Evolutionary conservation across 352 stramenopile species (phyloP).

Genomic region (Globisporangium abappressorium): DNA sequence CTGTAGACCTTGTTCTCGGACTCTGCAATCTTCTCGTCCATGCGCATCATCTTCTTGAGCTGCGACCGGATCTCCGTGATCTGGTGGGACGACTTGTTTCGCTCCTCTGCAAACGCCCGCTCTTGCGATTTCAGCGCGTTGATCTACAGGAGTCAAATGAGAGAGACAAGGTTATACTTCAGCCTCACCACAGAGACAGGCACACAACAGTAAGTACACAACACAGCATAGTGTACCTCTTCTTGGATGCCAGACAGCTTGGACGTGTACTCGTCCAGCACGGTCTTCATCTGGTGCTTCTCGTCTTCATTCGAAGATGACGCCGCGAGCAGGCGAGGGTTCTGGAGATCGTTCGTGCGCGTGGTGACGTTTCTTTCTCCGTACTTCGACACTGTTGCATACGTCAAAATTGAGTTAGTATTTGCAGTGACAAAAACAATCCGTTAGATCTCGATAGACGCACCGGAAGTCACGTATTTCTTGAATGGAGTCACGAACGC

Average conservation of each 20-base stretch:
- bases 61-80: constrained; percentile 71
- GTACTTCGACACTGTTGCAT: constrained; percentile 69
- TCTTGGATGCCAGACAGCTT: constrained; percentile 47
- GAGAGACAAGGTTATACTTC: not conserved
- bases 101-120: constrained; percentile 51
- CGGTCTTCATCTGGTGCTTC: constrained; percentile 54
- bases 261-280: constrained; percentile 38
- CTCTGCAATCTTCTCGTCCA: constrained; percentile 75
- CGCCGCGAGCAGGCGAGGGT: constrained; percentile 57
- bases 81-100: constrained; percentile 49
- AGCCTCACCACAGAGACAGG: not conserved
- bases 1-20: constrained; percentile 68
- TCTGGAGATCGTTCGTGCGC: constrained; percentile 76
- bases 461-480: constrained; percentile 83
- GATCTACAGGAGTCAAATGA: constrained; percentile 30
- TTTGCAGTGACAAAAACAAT: not conserved
- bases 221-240: constrained; percentile 32
- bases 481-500: constrained; percentile 83
- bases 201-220: not conserved
- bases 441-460: not conserved
- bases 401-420: not conserved
- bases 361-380: constrained; percentile 82
- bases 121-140: constrained; percentile 63
- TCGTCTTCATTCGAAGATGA: constrained; percentile 81
- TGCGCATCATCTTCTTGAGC: constrained; percentile 62